Conservation (phyloP, 2,329 filamentous ascomycete genomes). For the Neopestalotiopsis clavispora region DNA sequence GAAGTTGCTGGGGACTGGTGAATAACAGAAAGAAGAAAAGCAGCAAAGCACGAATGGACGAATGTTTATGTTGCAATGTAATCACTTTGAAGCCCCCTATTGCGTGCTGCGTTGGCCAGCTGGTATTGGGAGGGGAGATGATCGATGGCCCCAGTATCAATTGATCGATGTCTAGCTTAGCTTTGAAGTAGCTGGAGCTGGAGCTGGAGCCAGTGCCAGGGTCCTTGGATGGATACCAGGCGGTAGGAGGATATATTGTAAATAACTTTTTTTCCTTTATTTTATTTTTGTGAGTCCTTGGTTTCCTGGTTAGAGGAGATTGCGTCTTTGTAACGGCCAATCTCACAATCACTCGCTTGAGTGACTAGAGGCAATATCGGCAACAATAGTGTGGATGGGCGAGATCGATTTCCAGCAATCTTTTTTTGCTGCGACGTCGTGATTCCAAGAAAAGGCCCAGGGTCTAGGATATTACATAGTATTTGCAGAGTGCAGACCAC, state of each 20-base stretch:
- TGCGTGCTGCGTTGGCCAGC: neutral
- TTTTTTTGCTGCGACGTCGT: neutral
- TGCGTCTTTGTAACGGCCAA: slow-evolving; percentile 11
- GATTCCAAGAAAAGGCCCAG: neutral
- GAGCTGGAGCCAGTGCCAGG: neutral
- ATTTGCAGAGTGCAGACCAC: neutral
- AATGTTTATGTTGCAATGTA: too few species aligned
- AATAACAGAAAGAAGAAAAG: neutral
- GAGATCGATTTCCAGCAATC: neutral
- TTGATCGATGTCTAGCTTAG: neutral
- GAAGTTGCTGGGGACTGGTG: neutral
- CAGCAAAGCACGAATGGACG: too few species aligned
- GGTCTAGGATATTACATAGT: neutral
- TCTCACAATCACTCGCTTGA: slow-evolving; percentile 9
- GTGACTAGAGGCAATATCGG: neutral
- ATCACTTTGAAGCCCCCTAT: neutral
- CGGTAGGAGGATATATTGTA: neutral
- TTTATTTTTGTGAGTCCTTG: neutral
- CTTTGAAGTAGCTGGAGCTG: neutral
- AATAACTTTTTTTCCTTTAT: neutral
- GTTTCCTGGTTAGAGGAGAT: slow-evolving; percentile 1
- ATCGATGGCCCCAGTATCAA: slow-evolving; percentile 2
- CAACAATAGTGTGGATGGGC: neutral
- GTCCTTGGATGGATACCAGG: neutral
- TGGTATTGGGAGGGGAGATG: neutral